Base-by-base conservation (phyloP, 2,329 filamentous ascomycete genomes). In the Elsinoe necatrix region DNA sequence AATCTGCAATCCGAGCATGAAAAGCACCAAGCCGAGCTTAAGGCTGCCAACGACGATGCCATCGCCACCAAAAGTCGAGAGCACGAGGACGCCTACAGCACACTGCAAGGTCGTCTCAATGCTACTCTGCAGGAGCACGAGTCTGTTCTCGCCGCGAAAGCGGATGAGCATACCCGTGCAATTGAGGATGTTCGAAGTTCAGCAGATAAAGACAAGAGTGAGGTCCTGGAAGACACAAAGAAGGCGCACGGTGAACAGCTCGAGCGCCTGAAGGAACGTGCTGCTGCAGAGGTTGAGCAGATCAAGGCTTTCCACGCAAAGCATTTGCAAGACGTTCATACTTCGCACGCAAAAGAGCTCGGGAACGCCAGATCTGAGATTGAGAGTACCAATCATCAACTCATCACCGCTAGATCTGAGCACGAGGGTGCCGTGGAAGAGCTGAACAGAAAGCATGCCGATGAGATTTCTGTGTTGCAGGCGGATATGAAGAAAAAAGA, bases 1-100 rank as follows among this genome's bases (percentile, higher is more conserved):
- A 52, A 57, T 16, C 34, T 60, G 14, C 56, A 56, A 16, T 39
- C 16, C 7, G 27, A 57, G 20, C 58, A 58, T 54, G 57, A 55
- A 14, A 55, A 58, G 37, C 58, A 60, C 23, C 34, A 21, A 9
- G 52, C 42, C 4, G 59, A 60, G n/a, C 20, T 56, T 3, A 35
- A 45, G 35, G 45, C 35, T 4, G 11, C 51, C 21, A 41, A 56
- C 16, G 56, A 58, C 5, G 21, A 35, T n/a, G 12, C 20, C 8
- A 11, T 52, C 20, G 11, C n/a, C 12, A 18, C 29, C 16, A 52
- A 39, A 18, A 37, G 14, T 12, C 29, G 23, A n/a, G 52, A 55
- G 20, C 52, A 55, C n/a, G 52, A 55, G 9, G 25, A 27, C 18
- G 52, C 52, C 27, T 55, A 29, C 37, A 29, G 25, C 4, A 18